phyloP scores from a whole-genome alignment of 441 rosid species.

The Gossypium davidsonii region DNA sequence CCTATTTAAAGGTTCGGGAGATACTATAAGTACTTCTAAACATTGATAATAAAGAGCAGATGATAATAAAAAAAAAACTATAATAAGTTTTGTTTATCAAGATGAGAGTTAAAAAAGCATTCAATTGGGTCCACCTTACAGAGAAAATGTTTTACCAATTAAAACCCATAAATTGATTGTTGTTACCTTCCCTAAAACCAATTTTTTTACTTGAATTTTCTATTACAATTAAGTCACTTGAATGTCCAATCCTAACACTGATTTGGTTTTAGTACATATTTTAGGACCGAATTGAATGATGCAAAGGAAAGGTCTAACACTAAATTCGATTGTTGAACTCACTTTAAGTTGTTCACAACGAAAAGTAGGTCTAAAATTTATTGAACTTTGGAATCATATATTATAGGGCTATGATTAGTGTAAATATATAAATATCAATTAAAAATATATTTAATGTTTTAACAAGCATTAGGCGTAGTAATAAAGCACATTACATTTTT shows the following conservation, averaged over 20 bases:
- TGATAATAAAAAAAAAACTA: no score
- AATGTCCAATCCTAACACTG: not conserved
- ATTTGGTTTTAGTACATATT: not conserved
- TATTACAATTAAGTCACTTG: not conserved
- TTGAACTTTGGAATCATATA: not conserved
- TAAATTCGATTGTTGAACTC: not conserved
- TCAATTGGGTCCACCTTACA: not conserved
- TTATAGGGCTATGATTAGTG: not conserved
- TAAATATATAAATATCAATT: not conserved
- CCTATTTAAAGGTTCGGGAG: rapidly evolving
- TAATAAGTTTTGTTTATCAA: not conserved
- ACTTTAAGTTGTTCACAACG: not conserved
- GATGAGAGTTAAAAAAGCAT: not conserved
- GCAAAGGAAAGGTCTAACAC: not conserved
- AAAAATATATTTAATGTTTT: not conserved
- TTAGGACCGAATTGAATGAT: not conserved
- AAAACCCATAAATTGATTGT: not conserved
- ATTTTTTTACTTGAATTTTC: not conserved
- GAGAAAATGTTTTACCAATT: not conserved
- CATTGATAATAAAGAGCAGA: no score
- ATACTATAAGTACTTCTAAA: no score
- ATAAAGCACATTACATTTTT: no score
- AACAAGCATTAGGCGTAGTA: no score
- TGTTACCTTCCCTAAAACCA: not conserved
- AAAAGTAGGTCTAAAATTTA: not conserved